phyloP scores from a whole-genome alignment of 441 rosid genomes.

The Erysimum cheiri region DNA sequence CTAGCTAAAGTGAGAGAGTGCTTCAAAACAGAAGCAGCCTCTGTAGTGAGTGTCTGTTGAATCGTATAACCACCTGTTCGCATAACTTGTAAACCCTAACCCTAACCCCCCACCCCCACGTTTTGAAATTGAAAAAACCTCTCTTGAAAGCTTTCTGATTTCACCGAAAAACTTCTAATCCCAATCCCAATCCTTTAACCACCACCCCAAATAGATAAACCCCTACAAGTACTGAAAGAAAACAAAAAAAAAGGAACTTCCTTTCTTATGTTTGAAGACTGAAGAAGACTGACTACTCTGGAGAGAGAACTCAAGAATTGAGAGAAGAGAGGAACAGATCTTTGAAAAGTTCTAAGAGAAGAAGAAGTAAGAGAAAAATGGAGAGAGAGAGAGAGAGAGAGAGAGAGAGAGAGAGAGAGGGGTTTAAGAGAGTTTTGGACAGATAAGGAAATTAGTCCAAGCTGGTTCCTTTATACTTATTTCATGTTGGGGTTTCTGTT shows the following conservation, averaged over 20 bases:
- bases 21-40: constrained; percentile 99
- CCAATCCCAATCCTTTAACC: constrained; percentile 34
- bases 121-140: constrained; percentile 33
- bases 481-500: constrained; percentile 45
- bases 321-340: constrained; percentile 24
- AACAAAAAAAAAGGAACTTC: constrained; percentile 41
- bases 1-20: constrained; percentile 91
- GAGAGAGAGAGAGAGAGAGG: constrained; percentile 36
- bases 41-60: constrained; percentile 95
- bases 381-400: constrained; percentile 29
- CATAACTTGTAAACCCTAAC: constrained; percentile 84
- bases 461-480: constrained; percentile 71
- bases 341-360: background rate
- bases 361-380: constrained; percentile 28
- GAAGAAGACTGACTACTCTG: constrained; percentile 15
- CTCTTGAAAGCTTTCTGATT: constrained; percentile 29
- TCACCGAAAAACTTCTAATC: constrained; percentile 20
- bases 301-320: constrained; percentile 13
- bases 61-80: constrained; percentile 94
- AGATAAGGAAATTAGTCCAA: constrained; percentile 52
- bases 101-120: constrained; percentile 59
- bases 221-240: constrained; percentile 14
- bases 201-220: constrained; percentile 32
- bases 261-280: constrained; percentile 49
- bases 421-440: constrained; percentile 56